Base-by-base conservation (phyloP, 2,329 filamentous ascomycete genomes). In the Didymella exigua region DNA sequence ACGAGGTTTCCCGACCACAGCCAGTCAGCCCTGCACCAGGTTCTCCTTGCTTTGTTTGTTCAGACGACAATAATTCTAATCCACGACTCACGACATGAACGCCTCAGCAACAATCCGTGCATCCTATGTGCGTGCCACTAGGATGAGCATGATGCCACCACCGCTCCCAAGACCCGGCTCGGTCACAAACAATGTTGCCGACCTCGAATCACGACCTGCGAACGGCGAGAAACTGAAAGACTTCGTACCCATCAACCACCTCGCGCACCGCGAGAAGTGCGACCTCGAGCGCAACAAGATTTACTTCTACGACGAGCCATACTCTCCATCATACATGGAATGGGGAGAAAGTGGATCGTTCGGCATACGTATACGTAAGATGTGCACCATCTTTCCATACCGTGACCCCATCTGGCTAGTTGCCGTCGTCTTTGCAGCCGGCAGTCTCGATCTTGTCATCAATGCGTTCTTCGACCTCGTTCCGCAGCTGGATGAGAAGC, bases 371-470 rank as follows among this genome's bases (percentile, higher is more conserved):
- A 1, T 59, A 7, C 44, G 37, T 8, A 65, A 63, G 36, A 62
- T 66, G 62, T 58, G 56, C 44, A 71, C 67, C 2, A 43, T 62
- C 9, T 66, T 70, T 26, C 68, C 68, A 3, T 65, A 61, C 24
- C 63, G 65, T 10, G 68, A 71, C 42, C 67, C 67, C 2, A 68
- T 63, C 27, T 71, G 63, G 41, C 63, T 71, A 9, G 68, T 71
- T 2, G 65, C 68, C 5, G 45, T 71, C 16, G 49, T 66, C 9
- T 70, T 71, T 31, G 48, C 57, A 3, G 13, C 66, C 14, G 68
- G 68, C 0, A 66, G 62, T 8, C 42, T 70, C 9, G 65, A 63
- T 24, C 60, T 71, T 1, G 60, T 66, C 7, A 61, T 69, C 30
- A 66, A 70, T 49, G 64, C 66, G 4, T 66, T 66, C 52, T 66